phyloP scores from a whole-genome alignment of 768 basidiomycete genomes.

The Leucocoprinus leucothites region DNA sequence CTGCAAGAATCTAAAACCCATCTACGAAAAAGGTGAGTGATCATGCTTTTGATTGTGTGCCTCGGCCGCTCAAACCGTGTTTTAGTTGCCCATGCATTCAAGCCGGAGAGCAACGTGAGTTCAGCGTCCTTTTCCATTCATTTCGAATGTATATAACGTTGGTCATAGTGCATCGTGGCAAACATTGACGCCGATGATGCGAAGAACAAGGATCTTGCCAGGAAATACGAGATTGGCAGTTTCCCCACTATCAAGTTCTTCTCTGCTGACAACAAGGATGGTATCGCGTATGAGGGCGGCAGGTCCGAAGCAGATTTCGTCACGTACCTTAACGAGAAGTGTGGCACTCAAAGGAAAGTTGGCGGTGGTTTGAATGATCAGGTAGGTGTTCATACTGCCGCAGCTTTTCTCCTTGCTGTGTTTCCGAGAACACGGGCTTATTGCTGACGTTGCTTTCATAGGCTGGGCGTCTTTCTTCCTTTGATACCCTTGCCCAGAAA shows the following conservation, averaged over 20 bases:
- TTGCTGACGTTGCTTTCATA: constrained; percentile 24
- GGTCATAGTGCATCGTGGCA: constrained; percentile 75
- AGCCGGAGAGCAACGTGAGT: constrained; percentile 69
- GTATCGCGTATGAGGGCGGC: constrained; percentile 64
- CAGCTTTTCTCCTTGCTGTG: constrained; percentile 1
- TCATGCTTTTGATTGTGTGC: not conserved
- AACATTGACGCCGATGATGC: constrained; percentile 89
- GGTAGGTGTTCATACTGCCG: constrained; percentile 31
- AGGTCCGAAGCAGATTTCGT: constrained; percentile 77
- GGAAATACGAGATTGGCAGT: constrained; percentile 67
- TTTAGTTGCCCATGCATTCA: constrained; percentile 77
- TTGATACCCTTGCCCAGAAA: constrained; percentile 74
- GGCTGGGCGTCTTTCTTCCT: constrained; percentile 78
- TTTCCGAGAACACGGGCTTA: too few relatives aligned
- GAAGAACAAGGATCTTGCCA: constrained; percentile 67
- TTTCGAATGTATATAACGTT: not conserved
- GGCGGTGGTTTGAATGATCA: constrained; percentile 77
- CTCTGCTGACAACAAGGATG: constrained; percentile 64
- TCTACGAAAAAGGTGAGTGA: constrained; percentile 68
- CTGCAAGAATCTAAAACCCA: constrained; percentile 89
- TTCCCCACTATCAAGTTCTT: constrained; percentile 98
- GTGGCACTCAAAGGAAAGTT: constrained; percentile 79
- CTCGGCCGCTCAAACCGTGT: not conserved
- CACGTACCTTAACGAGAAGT: constrained; percentile 78
- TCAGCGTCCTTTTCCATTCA: not conserved